Percentiles rank a stretch among this genome's conserved stretches.
Conservation (phyloP, 768 basidiomycete genomes). For the Tubosaeta sp. region DNA sequence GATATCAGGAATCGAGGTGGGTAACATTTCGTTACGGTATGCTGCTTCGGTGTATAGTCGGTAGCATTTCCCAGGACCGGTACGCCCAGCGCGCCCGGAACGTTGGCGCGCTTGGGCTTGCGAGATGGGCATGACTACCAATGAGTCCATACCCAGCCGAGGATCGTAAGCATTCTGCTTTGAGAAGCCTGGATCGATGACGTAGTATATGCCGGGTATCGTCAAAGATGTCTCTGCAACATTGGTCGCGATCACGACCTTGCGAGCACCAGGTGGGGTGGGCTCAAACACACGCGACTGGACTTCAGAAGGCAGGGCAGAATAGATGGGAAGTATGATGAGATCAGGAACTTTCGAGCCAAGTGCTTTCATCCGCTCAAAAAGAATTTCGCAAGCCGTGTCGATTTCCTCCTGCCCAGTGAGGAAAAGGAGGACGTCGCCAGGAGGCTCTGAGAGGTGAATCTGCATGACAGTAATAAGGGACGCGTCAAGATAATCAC, state of each 20-base stretch:
- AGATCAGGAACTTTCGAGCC: conserved; percentile 99
- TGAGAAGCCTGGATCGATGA: conserved; percentile 96
- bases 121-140: conserved; percentile 98
- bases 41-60: conserved; percentile 97
- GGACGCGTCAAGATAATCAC: conserved; percentile 95
- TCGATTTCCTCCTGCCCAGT: conserved; percentile 99
- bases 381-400: conserved; percentile 94
- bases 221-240: conserved; percentile 98
- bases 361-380: conserved; percentile 97
- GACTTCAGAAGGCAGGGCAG: conserved; percentile 95
- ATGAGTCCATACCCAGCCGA: conserved; percentile 95
- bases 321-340: conserved; percentile 95
- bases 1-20: conserved; percentile 96
- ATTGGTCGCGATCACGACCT: conserved; percentile 99
- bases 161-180: conserved; percentile 99
- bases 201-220: conserved; percentile 98
- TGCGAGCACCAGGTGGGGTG: conserved; percentile 95
- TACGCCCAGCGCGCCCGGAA: conserved; percentile 93
- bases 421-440: conserved; percentile 93
- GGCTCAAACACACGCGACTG: conserved; percentile 98
- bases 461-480: conserved; percentile 99
- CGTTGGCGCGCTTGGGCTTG: conserved; percentile 97
- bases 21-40: conserved; percentile 98
- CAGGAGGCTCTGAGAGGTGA: conserved; percentile 95
- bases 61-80: conserved; percentile 97